phyloP scores from a whole-genome alignment of 805 yeast species.

The Kodamaea fukazawae region DNA sequence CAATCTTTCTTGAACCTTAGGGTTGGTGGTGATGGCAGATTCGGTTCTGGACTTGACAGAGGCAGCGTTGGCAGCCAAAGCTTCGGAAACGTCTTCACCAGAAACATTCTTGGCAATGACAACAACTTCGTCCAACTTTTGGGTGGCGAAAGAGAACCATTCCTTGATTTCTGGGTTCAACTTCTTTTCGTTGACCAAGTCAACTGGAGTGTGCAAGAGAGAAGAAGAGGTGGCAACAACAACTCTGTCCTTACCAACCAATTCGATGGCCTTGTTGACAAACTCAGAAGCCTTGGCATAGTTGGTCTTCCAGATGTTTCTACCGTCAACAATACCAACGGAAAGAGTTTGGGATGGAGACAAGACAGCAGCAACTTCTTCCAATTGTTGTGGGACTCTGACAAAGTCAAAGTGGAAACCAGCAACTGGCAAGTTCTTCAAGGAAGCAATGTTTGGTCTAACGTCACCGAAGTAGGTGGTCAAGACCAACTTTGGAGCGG shows the following conservation, averaged over 20 bases:
- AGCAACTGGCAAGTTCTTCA: conserved; percentile 86
- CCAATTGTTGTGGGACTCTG: conserved; percentile 95
- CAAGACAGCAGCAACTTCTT: conserved; percentile 68
- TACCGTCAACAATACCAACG: conserved; percentile 97
- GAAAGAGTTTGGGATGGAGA: conserved; percentile 75
- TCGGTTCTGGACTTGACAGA: conserved; percentile 81
- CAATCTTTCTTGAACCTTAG: conserved; percentile 85
- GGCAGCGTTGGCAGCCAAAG: conserved; percentile 80
- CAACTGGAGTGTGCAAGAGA: conserved; percentile 97
- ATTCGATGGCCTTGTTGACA: conserved; percentile 78
- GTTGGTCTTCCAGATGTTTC: conserved; percentile 99
- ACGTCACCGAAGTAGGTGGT: conserved; percentile 98
- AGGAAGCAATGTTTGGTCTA: conserved; percentile 89
- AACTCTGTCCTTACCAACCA: conserved; percentile 83
- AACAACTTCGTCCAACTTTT: conserved; percentile 91
- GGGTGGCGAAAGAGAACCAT: conserved; percentile 98
- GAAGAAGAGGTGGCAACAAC: conserved; percentile 95
- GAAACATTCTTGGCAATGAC: conserved; percentile 82
- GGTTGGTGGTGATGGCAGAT: conserved; percentile 88
- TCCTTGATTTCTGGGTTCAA: conserved; percentile 88
- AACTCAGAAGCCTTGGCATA: conserved; percentile 79
- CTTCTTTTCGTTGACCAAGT: conserved; percentile 87
- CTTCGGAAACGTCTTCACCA: conserved; percentile 75
- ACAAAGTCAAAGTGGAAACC: conserved; percentile 96
- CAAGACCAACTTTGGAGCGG: conserved; percentile 72